Percentiles rank a stretch among this genome's conserved stretches.
phyloP scores from a whole-genome alignment of 2,329 filamentous ascomycete genomes.

The Fusarium clavum region DNA sequence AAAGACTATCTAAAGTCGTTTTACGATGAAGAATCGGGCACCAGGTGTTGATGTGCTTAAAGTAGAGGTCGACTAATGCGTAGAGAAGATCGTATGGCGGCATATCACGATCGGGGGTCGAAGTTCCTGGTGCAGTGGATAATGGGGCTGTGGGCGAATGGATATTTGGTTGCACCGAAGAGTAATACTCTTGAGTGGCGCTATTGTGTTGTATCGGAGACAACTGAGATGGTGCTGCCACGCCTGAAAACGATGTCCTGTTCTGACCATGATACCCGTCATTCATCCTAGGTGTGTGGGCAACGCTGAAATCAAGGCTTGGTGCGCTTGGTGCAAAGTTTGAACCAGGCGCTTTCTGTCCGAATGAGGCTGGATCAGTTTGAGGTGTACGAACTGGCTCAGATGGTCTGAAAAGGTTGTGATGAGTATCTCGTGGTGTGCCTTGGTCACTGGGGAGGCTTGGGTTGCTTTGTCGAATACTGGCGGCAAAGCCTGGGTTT shows the following conservation, averaged over 20 bases:
- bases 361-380: constrained; percentile 69
- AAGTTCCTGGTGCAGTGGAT: constrained; percentile 53
- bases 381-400: constrained; percentile 65
- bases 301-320: constrained; percentile 62
- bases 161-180: constrained; percentile 57
- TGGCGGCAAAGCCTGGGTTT: constrained; percentile 51
- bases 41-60: constrained; percentile 84
- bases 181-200: constrained; percentile 63
- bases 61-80: constrained; percentile 79
- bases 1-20: constrained; percentile 83
- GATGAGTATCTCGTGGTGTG: constrained; percentile 62
- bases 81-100: constrained; percentile 81
- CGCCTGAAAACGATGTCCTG: constrained; percentile 57
- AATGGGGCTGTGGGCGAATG: constrained; percentile 70
- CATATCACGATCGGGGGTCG: constrained; percentile 69
- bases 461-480: constrained; percentile 62
- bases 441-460: constrained; percentile 67
- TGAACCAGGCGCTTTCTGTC: constrained; percentile 68
- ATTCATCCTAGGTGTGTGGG: constrained; percentile 59
- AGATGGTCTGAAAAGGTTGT: constrained; percentile 60
- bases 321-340: constrained; percentile 58
- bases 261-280: constrained; percentile 62
- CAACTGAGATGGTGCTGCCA: constrained; percentile 54
- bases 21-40: constrained; percentile 91
- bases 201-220: constrained; percentile 54